These are phyloP conservation scores for Lichtheimia ramosa DNA, from an alignment of 371 early-diverging fungal species.

Conservation along the genomic window DNA sequence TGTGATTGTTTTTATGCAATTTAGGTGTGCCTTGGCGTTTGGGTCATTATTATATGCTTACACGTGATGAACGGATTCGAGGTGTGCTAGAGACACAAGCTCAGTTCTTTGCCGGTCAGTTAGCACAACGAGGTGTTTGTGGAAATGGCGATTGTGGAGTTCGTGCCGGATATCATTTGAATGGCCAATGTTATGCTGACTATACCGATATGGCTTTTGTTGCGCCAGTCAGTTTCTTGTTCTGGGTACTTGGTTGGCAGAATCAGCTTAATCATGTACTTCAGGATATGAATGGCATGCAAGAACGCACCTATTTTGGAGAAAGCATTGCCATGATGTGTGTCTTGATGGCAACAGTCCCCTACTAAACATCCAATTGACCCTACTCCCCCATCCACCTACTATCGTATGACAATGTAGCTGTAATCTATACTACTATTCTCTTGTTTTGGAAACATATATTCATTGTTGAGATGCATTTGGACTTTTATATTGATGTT, in stretches of 20 bases:
- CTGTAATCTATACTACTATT: too few species aligned
- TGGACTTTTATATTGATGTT: too few species aligned
- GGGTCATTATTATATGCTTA: conserved; percentile 59
- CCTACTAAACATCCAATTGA: conserved; percentile 13
- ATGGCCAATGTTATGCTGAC: conserved; percentile 50
- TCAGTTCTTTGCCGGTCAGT: conserved; percentile 56
- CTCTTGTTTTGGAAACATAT: too few species aligned
- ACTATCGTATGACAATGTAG: too few species aligned
- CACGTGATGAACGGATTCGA: conserved; percentile 52
- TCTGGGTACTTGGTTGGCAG: conserved; percentile 58
- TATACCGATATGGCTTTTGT: conserved; percentile 65
- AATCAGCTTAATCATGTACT: conserved; percentile 36
- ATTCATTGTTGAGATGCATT: too few species aligned
- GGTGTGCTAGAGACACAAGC: conserved; percentile 53
- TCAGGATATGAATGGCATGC: conserved; percentile 52
- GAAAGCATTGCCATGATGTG: conserved; percentile 63
- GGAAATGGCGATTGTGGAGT: conserved; percentile 43
- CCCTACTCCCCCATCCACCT: too few species aligned
- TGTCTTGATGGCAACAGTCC: conserved; percentile 52
- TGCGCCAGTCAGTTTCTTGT: conserved; percentile 58
- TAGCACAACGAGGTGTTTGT: conserved; percentile 25
- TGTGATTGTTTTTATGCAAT: too few species aligned
- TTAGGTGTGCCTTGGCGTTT: conserved; percentile 58
- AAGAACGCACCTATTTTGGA: conserved; percentile 59
- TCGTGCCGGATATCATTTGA: conserved; percentile 57